Percentiles rank a stretch among this genome's conserved stretches.
These are phyloP conservation scores for Euphorbia neoarborescens DNA, from an alignment of 441 rosid species.

Conservation along the genomic window DNA sequence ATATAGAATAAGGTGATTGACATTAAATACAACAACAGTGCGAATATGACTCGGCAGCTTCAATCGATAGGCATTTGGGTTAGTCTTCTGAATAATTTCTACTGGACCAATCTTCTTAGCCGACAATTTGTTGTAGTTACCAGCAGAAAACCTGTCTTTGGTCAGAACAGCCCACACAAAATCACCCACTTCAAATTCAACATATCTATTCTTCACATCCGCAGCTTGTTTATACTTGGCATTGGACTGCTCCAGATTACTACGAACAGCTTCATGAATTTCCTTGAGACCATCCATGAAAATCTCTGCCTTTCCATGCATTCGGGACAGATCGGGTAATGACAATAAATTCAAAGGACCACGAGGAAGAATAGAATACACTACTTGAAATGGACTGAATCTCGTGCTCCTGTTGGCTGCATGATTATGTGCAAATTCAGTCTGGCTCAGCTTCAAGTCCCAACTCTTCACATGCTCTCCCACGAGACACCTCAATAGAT, in stretches of 20 bases:
- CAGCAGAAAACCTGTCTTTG: not conserved
- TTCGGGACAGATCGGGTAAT: not conserved
- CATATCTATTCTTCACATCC: not conserved
- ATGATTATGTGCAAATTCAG: not conserved
- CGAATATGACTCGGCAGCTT: not conserved
- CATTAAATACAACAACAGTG: not conserved
- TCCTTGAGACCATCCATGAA: not conserved
- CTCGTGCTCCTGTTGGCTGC: not conserved
- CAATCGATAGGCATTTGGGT: not conserved
- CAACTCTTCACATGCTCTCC: not conserved
- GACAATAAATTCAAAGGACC: not conserved
- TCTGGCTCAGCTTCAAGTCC: conserved; percentile 1
- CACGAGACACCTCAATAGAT: not conserved
- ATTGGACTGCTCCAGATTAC: not conserved
- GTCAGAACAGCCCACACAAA: not conserved
- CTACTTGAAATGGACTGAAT: not conserved
- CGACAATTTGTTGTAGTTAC: not conserved
- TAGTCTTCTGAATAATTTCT: not conserved
- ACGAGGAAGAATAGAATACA: not conserved
- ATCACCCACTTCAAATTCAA: not conserved
- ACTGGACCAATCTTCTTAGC: too few relatives aligned
- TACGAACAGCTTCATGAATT: not conserved
- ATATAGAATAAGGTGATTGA: not conserved
- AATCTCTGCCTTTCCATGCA: not conserved
- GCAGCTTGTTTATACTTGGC: not conserved